These are phyloP conservation scores for Pilatotrama ljubarskyi DNA, from an alignment of 768 basidiomycete species.

Conservation along the genomic window DNA sequence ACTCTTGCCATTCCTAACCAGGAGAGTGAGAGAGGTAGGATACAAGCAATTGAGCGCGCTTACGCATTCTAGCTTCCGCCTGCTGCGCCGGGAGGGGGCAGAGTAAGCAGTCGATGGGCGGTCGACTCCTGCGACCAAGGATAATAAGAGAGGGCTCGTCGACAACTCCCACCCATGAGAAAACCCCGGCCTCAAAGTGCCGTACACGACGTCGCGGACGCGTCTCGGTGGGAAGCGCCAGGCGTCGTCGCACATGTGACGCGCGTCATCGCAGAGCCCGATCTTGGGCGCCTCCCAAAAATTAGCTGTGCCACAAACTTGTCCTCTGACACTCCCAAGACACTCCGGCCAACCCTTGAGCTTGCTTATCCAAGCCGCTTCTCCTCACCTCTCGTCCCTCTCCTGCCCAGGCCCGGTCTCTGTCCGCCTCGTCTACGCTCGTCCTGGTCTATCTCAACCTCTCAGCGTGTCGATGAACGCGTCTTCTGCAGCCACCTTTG, in stretches of 20 bases:
- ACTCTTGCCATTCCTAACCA: too few species aligned
- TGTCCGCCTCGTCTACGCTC: neutral
- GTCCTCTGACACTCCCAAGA: slow-evolving; percentile 1
- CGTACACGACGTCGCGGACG: neutral
- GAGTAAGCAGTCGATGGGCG: too few species aligned
- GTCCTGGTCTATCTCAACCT: neutral
- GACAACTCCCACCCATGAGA: too few species aligned
- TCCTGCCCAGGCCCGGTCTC: neutral
- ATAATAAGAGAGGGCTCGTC: too few species aligned
- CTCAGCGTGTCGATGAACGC: slow-evolving; percentile 8
- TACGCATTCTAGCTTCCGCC: too few species aligned
- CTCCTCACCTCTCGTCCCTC: neutral
- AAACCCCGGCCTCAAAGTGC: too few species aligned
- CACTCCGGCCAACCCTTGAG: neutral
- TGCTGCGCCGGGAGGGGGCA: too few species aligned
- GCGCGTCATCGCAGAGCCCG: neutral
- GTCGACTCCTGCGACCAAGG: too few species aligned
- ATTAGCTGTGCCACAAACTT: slow-evolving; percentile 4
- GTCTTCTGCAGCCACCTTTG: slow-evolving; percentile 4
- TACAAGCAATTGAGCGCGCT: too few species aligned
- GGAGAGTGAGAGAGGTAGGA: too few species aligned
- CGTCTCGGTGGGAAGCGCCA: neutral
- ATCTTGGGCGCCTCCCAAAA: slow-evolving; percentile 4
- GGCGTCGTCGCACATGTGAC: slow-evolving; percentile 16
- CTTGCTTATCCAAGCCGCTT: neutral